Percentiles rank a stretch among this genome's conserved stretches.
Evolutionary conservation across 2,329 filamentous ascomycete species (phyloP).

Genomic region (Sclerotinia glacialis): DNA sequence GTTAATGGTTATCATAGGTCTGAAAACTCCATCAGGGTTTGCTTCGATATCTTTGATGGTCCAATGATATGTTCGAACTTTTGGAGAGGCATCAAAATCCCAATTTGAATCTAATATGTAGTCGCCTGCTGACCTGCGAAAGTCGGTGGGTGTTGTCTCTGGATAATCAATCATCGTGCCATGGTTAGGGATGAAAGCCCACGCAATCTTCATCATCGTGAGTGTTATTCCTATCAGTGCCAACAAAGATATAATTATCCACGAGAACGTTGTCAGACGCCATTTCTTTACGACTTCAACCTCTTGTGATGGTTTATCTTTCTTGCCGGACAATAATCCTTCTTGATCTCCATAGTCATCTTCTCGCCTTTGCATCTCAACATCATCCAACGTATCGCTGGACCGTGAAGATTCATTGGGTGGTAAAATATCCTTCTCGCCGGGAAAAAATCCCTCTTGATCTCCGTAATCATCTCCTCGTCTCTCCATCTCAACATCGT

Average conservation of each 20-base stretch:
- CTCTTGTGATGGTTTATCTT: conserved; percentile 22
- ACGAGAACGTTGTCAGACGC: conserved; percentile 38
- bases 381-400: conserved; percentile 28
- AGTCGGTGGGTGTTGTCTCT: conserved; percentile 26
- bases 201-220: conserved; percentile 31
- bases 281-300: conserved; percentile 34
- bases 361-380: conserved; percentile 36
- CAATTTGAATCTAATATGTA: conserved; percentile 58
- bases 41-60: conserved; percentile 55
- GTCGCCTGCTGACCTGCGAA: conserved; percentile 44
- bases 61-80: conserved; percentile 59
- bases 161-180: conserved; percentile 19
- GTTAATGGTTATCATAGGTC: conserved; percentile 68
- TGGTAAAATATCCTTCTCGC: conserved; percentile 18
- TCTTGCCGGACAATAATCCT: neutral
- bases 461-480: conserved; percentile 28
- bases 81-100: conserved; percentile 51
- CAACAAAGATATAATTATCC: conserved; percentile 30
- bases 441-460: conserved; percentile 23
- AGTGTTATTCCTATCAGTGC: conserved; percentile 28
- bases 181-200: conserved; percentile 30
- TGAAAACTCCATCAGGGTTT: conserved; percentile 59
- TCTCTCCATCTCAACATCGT: conserved; percentile 36
- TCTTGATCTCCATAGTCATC: conserved; percentile 29
- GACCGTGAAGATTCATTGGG: conserved; percentile 21